Base-by-base conservation (phyloP, 2,329 filamentous ascomycete genomes). In the Xylaria sp. region DNA sequence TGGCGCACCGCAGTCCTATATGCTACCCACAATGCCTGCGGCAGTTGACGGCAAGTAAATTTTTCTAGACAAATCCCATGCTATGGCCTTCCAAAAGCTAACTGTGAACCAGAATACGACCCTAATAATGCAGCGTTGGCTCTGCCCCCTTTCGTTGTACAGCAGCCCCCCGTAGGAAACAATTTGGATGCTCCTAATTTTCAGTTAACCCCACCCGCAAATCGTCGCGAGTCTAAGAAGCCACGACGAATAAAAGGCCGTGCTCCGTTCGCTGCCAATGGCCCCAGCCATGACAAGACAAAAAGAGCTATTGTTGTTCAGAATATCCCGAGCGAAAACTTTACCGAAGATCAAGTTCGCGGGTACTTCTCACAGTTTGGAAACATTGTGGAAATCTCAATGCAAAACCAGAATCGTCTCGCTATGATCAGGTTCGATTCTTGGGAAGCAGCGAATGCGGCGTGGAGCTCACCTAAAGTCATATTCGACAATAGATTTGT, bases 401-500 rank as follows among this genome's bases (percentile, higher is more conserved):
- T 94, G 80, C 85, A 90, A 67, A 79, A 83, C 1, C 84, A 88
- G 72, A 88, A 88, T 71, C 83, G 85, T 41, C 75, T 92, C 15
- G 91, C 91, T 1, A 79, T 91, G 29, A 81, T 95, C 65, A 90
- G 87, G 67, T 95, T 83, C 68, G 83, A 87, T 52, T 82, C 81
- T 41, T 90, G 88, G 83, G 81, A 82, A 6, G 77, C 85, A 13
- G 91, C 91, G 13, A 85, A 87, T 61, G 83, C 85, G 15, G 91
- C 91, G 2, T 92, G 91, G 73, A 83, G 84, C 47, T 93, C 89
- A 8, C 91, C 91, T 0, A 92, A 92, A 71, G 88, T 88, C 47
- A 88, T 95, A 44, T 95, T 94, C 71, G 90, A 93, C 70, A 95
- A 94, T 68, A 83, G 91, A 10, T 95, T 95, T 68, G 91, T 95